Evolutionary conservation across 2,329 filamentous ascomycete species (phyloP), one percentile per base, ranked within the genome.

Genomic region (Apiospora kogelbergensis): DNA sequence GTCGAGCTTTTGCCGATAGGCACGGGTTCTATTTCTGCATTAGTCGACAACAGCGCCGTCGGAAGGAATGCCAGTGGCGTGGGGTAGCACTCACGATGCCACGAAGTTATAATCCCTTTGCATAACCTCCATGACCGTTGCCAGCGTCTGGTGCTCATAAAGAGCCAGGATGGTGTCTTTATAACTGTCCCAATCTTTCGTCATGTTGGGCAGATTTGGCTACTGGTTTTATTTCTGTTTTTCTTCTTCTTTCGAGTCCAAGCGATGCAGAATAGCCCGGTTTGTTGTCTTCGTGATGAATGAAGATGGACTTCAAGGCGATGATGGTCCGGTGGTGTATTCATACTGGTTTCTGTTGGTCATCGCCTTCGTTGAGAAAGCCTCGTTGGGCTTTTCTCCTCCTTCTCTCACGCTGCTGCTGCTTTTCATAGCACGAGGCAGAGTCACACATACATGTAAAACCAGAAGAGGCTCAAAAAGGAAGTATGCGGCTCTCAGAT

Each of bases 1-100:
- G 42, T 81, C 78, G 72, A 85, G 80, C 48, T 81, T 77, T 20
- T 82, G 81, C 7, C 82, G 77, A 71, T 84, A 85, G 6, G 83
- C 81, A 44, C 83, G 81, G 30, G 76, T 77, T 17, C 81, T 81
- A 45, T 24, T 6, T 68, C 3, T 17, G 13, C 10, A 20, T 20
- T 60, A 30, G 48, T 57, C 24, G 40, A 20, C 13, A 15, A 33
- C 15, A 20, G 5, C 17, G n/a, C 33, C n/a, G 24, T 15, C 40
- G 15, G 57, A 3, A 41, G 10, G 60, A 26, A 26, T 40, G 4
- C 3, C 1, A 20, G 2, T 4, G 0, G 24, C 9, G 13, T 22
- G 64, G 24, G 17, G 15, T 6, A 17, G 17, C 15, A 83, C 65
- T 41, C 33, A 67, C 83, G 83, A 84, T 22, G 83, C 83, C 10